phyloP scores from a whole-genome alignment of 83 land plant genomes.

The Picea abies region DNA sequence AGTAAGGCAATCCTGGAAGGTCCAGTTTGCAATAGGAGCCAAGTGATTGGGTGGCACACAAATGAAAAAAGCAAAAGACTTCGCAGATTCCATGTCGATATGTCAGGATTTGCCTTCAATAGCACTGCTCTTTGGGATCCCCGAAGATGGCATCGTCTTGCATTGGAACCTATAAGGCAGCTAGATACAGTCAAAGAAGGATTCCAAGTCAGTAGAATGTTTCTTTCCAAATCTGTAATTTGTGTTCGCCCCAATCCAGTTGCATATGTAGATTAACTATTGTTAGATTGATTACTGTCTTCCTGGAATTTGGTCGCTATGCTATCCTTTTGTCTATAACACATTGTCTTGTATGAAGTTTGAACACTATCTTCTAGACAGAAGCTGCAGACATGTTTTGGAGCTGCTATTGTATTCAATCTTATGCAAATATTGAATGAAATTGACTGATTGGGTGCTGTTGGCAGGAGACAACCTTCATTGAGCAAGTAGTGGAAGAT shows the following conservation, averaged over 20 bases:
- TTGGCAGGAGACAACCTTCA: slow-evolving; percentile 75
- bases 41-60: slow-evolving; percentile 91
- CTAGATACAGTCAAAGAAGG: slow-evolving; percentile 69
- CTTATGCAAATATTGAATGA: not conserved
- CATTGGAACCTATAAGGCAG: slow-evolving; percentile 70
- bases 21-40: slow-evolving; percentile 76
- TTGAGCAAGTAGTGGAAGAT: slow-evolving; percentile 88
- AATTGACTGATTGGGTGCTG: slow-evolving; percentile 1
- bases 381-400: not conserved
- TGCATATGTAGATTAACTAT: not conserved
- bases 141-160: slow-evolving; percentile 75
- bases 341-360: not conserved
- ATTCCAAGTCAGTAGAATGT: slow-evolving; percentile 58
- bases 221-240: not conserved
- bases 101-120: slow-evolving; percentile 97
- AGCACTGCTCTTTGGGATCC: slow-evolving; percentile 95
- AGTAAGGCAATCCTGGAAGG: slow-evolving; percentile 65
- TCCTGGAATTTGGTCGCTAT: not conserved
- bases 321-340: not conserved
- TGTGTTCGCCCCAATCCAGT: not conserved
- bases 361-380: not conserved
- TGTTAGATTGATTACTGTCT: not conserved
- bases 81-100: slow-evolving; percentile 85
- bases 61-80: slow-evolving; percentile 49
- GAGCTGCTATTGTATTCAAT: not conserved